Evolutionary conservation across 1,284 basidiomycete genomes (phyloP).

Genomic region (Cystobasidium pallidum): DNA sequence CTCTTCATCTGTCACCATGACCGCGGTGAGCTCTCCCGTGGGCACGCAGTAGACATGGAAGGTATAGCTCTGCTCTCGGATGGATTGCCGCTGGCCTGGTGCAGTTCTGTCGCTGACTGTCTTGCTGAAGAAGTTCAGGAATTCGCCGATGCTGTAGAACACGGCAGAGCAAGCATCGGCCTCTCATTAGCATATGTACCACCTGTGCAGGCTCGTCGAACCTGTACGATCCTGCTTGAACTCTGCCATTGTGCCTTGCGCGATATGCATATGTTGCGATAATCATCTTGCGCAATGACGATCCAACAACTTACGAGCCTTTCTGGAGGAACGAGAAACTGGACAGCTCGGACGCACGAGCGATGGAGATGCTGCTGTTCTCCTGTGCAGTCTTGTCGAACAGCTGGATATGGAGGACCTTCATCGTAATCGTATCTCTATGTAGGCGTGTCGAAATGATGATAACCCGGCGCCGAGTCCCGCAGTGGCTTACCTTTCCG

Average conservation of each 20-base stretch:
- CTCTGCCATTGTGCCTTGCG: too few species aligned
- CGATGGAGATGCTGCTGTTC: constrained; percentile 66
- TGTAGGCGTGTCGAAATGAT: not conserved
- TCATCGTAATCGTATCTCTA: constrained; percentile 50
- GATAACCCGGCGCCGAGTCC: constrained; percentile 16
- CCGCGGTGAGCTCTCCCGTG: constrained; percentile 63
- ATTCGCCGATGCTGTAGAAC: constrained; percentile 67
- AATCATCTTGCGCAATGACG: not conserved
- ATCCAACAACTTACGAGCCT: constrained; percentile 61
- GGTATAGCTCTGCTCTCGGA: constrained; percentile 92
- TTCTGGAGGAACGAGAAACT: constrained; percentile 94
- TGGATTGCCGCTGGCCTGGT: constrained; percentile 70
- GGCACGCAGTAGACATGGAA: constrained; percentile 77
- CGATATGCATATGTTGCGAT: not conserved
- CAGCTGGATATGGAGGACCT: constrained; percentile 62
- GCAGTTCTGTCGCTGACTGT: constrained; percentile 67
- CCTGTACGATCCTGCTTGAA: too few species aligned
- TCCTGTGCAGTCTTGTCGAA: constrained; percentile 57
- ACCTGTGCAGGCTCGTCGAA: too few species aligned
- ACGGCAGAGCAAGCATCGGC: not conserved
- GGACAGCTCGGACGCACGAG: constrained; percentile 78
- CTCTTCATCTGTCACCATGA: constrained; percentile 92
- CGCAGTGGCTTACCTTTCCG: not conserved
- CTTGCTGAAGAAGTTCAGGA: constrained; percentile 86
- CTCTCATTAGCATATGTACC: too few species aligned